Base-by-base conservation (phyloP, 2,329 filamentous ascomycete species). In the Tetracladium maxilliforme region DNA sequence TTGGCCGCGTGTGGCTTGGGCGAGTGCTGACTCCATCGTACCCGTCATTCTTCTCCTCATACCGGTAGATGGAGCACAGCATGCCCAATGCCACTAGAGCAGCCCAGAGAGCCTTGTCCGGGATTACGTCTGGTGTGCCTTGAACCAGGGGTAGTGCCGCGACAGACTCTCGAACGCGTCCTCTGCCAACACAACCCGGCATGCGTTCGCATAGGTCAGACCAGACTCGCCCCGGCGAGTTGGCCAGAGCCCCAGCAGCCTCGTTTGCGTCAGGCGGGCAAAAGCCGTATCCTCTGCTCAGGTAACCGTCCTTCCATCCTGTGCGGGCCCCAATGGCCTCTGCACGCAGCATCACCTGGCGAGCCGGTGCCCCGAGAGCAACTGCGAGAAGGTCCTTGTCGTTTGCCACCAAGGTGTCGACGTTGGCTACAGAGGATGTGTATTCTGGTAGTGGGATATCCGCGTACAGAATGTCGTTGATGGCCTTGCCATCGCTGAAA, bases 251-350 rank as follows among this genome's bases (percentile, higher is more conserved):
- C 4, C 51, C 56, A 2, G 52, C 51, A 0, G 61, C 47, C 28
- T 60, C 61, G 31, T 61, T 57, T 9, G 60, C 56, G 31, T 66
- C 60, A 2, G 53, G 52, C 0, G 61, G 58, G 12, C 56, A 60
- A 30, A 66, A 65, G 1, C 62, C 63, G 19, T 63, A 55, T 25
- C 64, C 60, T 11, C 49, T 50, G 29, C 51, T 60, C 16, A 65
- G 53, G 35, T 61, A 64, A 0, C 60, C 59, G 30, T 67, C 63
- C 24, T 57, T 49, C 61, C 61, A 68, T 11, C 63, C 62, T 1
- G 56, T 64, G 17, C 41, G 39, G 0, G 52, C 44, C 0, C 62
- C 61, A n/a, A 67, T 55, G 16, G 63, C 55, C 34, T 66, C 59
- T 9, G 62, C 61, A 19, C 62, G 45, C 14, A 61, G 39, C 28